Evolutionary conservation across 2,329 filamentous ascomycete genomes (phyloP), one percentile per base, ranked within the genome.

Genomic region (Spiromastix sp.): DNA sequence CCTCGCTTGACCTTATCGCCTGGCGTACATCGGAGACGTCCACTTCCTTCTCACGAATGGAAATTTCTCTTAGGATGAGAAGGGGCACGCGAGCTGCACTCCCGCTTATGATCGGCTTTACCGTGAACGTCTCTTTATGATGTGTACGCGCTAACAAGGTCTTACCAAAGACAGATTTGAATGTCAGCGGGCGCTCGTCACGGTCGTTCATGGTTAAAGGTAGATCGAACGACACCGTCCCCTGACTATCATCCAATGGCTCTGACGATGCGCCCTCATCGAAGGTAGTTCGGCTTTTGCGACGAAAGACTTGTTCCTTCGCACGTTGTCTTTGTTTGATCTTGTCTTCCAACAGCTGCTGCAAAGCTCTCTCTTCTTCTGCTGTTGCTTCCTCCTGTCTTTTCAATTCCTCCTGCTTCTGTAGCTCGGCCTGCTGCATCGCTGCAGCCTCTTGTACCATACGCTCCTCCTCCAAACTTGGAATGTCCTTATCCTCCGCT

Each of bases 381-480:
- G 57, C 59, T 25, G 54, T 54, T 26, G 56, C 57, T 37, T 60
- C 57, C 47, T 61, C 54, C 45, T 61, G 58, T 43, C 59, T 57
- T 18, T 54, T 56, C 20, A 59, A 36, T 39, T 62, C 68, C 45
- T 77, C 76, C 41, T 65, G 59, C 45, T 60, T 60, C 42, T 65
- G 57, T 34, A 61, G 60, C 42, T 69, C 68, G 32, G 64, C 68
- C 46, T 69, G 59, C 38, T 66, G 61, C 36, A 63, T 50, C 2
- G 68, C 81, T 34, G 60, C 49, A 70, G 81, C 81, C 60, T 93
- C 84, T 42, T 93, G 85, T 10, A 77, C 77, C 18, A 82, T 85
- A 25, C 87, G 76, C 57, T 96, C 87, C 49, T 93, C 85, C 50
- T 93, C 85, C 5, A 96, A 67, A 20, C 85, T 94, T 1, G 85